These are phyloP conservation scores for Calocybe gangraenosa DNA, from an alignment of 768 basidiomycete genomes.

Conservation along the genomic window DNA sequence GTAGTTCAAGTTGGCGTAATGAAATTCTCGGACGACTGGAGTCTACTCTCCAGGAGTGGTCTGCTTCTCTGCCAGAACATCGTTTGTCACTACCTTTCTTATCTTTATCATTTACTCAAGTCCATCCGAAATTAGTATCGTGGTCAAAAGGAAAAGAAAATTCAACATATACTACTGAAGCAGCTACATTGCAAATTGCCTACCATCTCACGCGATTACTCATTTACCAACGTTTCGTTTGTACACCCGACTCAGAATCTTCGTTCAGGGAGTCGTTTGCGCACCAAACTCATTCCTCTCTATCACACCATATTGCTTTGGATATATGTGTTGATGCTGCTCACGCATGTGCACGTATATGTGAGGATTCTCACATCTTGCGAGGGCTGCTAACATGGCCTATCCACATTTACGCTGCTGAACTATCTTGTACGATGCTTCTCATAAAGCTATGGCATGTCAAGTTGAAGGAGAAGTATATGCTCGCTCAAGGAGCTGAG, in stretches of 20 bases:
- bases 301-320: conserved; percentile 44
- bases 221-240: conserved; percentile 68
- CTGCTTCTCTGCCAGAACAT: conserved; percentile 63
- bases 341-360: conserved; percentile 54
- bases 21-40: conserved; percentile 66
- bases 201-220: conserved; percentile 65
- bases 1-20: conserved; percentile 48
- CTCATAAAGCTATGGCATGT: conserved; percentile 58
- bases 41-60: conserved; percentile 68
- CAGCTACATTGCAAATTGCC: conserved; percentile 49
- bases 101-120: not conserved
- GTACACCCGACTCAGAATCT: conserved; percentile 17
- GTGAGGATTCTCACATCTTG: conserved; percentile 43
- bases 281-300: conserved; percentile 14
- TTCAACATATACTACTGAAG: conserved; percentile 47
- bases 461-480: conserved; percentile 39
- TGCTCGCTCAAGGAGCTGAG: conserved; percentile 19
- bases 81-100: conserved; percentile 34
- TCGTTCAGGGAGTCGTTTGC: not conserved
- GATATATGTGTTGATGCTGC: conserved; percentile 59
- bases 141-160: conserved; percentile 56
- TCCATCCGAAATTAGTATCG: conserved; percentile 34
- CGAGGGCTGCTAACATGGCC: conserved; percentile 39
- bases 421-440: conserved; percentile 49
- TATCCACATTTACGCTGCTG: conserved; percentile 38